phyloP scores from a whole-genome alignment of 768 basidiomycete species.

The Boletellus sp. region DNA sequence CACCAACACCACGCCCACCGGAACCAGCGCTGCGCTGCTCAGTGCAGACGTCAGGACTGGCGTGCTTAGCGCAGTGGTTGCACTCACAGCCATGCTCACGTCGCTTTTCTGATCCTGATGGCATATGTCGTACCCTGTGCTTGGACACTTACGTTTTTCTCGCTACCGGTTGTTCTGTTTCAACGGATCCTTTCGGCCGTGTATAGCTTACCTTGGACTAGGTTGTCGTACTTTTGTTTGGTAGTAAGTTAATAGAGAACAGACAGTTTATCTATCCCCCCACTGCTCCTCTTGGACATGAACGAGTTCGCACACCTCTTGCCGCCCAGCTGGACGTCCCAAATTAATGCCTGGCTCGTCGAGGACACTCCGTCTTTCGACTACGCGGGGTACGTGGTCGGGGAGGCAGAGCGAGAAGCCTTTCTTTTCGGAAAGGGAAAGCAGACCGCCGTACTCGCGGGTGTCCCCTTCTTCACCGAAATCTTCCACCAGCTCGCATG shows the following conservation, averaged over 20 bases:
- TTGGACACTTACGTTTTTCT: background rate
- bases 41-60: slow-evolving; percentile 29
- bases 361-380: slow-evolving; percentile 97
- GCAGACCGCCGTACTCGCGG: slow-evolving; percentile 76
- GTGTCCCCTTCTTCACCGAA: slow-evolving; percentile 93
- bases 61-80: slow-evolving; percentile 34
- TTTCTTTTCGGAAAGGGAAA: slow-evolving; percentile 89
- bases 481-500: slow-evolving; percentile 87
- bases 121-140: background rate
- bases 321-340: slow-evolving; percentile 87
- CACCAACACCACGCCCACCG: slow-evolving; percentile 26
- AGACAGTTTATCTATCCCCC: background rate
- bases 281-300: slow-evolving; percentile 11
- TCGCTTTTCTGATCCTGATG: slow-evolving; percentile 16
- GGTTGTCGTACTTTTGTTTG: background rate
- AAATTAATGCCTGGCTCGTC: slow-evolving; percentile 77
- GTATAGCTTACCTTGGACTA: background rate
- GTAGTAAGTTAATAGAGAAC: no score
- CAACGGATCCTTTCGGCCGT: background rate
- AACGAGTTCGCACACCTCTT: slow-evolving; percentile 61
- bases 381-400: slow-evolving; percentile 94
- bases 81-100: slow-evolving; percentile 33
- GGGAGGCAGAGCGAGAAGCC: slow-evolving; percentile 82
- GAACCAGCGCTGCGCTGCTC: slow-evolving; percentile 30
- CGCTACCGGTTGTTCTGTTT: background rate